Percentiles rank a stretch among this genome's conserved stretches.
phyloP scores from a whole-genome alignment of 805 yeast genomes.

The Huiozyma naganishii region DNA sequence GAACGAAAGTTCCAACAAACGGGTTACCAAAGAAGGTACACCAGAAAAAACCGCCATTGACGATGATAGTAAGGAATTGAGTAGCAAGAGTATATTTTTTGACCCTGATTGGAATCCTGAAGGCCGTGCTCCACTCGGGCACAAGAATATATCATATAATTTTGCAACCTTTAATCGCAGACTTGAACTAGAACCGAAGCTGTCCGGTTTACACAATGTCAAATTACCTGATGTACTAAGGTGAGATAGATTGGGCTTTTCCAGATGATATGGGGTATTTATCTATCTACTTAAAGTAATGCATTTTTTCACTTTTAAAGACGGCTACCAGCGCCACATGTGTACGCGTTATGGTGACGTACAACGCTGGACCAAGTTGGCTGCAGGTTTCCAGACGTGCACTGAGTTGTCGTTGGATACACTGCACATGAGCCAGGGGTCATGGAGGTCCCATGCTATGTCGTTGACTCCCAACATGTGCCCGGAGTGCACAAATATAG shows the following conservation, averaged over 20 bases:
- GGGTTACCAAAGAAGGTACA: background rate
- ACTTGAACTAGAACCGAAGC: constrained; percentile 1
- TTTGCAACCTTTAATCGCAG: constrained; percentile 24
- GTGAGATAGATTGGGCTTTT: background rate
- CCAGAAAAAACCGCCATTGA: background rate
- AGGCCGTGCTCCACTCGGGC: constrained; percentile 40
- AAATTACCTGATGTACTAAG: constrained; percentile 1
- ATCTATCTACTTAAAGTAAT: too few species aligned
- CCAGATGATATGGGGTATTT: too few species aligned
- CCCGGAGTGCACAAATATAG: constrained; percentile 68
- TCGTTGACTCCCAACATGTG: constrained; percentile 84
- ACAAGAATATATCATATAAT: constrained; percentile 22
- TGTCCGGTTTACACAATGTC: constrained; percentile 3
- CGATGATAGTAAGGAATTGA: constrained; percentile 25
- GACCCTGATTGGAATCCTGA: constrained; percentile 58
- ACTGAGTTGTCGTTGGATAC: constrained; percentile 78
- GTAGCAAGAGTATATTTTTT: constrained; percentile 43
- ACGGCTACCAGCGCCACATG: too few species aligned
- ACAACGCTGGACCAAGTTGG: constrained; percentile 20
- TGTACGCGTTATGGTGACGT: too few species aligned
- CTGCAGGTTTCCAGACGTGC: constrained; percentile 74
- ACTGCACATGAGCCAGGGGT: constrained; percentile 59
- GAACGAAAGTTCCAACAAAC: background rate
- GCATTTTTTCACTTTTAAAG: too few species aligned
- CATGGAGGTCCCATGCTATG: constrained; percentile 68